phyloP scores from a whole-genome alignment of 495 filamentous ascomycete species.

The Neurospora sp. region DNA sequence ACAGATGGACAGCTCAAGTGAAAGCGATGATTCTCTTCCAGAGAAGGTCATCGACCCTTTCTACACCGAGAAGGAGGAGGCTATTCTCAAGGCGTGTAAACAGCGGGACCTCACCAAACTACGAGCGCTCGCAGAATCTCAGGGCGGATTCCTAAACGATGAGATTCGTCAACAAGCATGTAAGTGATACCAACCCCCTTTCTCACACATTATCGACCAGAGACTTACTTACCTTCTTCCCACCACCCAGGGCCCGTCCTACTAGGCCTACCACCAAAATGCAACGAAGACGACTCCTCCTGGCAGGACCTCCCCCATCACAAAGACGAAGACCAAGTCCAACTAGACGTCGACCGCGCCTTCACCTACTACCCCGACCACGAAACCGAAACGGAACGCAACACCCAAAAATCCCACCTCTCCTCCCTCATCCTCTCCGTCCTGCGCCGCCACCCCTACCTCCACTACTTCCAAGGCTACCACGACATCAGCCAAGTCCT shows the following conservation, averaged over 20 bases:
- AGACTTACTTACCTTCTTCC: not conserved
- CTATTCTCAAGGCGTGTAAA: conserved; percentile 59
- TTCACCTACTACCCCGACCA: conserved; percentile 88
- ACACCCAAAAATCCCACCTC: conserved; percentile 57
- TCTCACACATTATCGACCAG: not conserved
- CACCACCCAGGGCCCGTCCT: conserved; percentile 61
- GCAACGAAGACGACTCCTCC: conserved; percentile 15
- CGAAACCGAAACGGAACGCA: conserved; percentile 47
- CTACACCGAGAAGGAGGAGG: conserved; percentile 11
- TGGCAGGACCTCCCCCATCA: conserved; percentile 56
- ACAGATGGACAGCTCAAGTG: conserved; percentile 4
- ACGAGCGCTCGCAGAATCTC: conserved; percentile 54
- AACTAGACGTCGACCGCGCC: conserved; percentile 86
- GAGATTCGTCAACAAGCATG: conserved; percentile 72
- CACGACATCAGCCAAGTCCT: conserved; percentile 98
- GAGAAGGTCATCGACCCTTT: conserved; percentile 10
- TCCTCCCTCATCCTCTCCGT: conserved; percentile 65
- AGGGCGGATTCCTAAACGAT: conserved; percentile 72
- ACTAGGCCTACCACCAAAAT: conserved; percentile 41
- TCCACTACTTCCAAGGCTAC: conserved; percentile 97
- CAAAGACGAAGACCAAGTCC: conserved; percentile 78
- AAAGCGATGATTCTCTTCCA: not conserved
- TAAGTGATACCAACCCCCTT: conserved; percentile 40
- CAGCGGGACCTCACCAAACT: conserved; percentile 52
- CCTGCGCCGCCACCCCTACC: conserved; percentile 69